Conservation (phyloP, 352 stramenopile species). For the Pythium insidiosum region DNA sequence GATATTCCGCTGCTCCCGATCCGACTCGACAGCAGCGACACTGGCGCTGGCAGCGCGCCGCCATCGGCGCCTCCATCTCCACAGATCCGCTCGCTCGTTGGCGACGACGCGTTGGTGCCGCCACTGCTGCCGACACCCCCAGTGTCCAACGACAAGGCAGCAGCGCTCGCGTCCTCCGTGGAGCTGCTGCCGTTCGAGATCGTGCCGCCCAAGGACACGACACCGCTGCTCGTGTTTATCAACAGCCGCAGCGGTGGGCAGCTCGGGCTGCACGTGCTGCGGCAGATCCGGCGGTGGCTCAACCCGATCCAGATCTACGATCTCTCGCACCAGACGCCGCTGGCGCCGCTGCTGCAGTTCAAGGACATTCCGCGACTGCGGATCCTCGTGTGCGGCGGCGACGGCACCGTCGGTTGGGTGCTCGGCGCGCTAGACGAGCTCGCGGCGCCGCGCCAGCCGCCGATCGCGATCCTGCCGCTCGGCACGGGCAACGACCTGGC, state of each 20-base stretch:
- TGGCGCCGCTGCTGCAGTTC: conserved; percentile 88
- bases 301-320: conserved; percentile 97
- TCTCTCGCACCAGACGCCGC: conserved; percentile 87
- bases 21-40: not conserved
- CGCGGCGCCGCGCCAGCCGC: conserved; percentile 55
- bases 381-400: conserved; percentile 92
- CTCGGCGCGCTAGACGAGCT: conserved; percentile 69
- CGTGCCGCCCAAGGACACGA: conserved; percentile 31
- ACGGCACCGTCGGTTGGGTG: conserved; percentile 94
- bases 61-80: too few species aligned
- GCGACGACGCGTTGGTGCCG: conserved; percentile 2
- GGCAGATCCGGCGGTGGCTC: conserved; percentile 87
- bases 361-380: conserved; percentile 79
- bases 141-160: not conserved
- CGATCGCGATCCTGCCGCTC: conserved; percentile 93
- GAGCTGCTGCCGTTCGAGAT: conserved; percentile 47
- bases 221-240: conserved; percentile 89
- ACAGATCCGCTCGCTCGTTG: too few species aligned
- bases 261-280: conserved; percentile 90
- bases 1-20: not conserved
- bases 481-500: conserved; percentile 96
- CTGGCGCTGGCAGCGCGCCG: too few species aligned
- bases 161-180: too few species aligned
- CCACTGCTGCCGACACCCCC: conserved; percentile 1
- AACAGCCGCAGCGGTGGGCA: conserved; percentile 92